A percentile compares a stretch with the other conserved stretches of the same genome.
Evolutionary conservation across 164 flowering plant genomes (phyloP).

Genomic region (Brasenia schreberi): DNA sequence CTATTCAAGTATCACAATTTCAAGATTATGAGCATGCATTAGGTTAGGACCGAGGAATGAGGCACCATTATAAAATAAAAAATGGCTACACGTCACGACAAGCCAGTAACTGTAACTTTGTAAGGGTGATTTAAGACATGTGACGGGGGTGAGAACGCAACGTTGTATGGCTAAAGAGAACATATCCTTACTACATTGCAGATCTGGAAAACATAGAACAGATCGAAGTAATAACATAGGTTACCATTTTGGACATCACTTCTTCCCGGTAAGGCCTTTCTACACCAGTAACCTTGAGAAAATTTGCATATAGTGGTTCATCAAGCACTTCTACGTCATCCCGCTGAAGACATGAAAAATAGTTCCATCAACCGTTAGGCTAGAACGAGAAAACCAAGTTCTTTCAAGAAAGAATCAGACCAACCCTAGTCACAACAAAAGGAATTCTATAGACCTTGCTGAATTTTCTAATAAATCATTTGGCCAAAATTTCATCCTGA

Average conservation of each 20-base stretch:
- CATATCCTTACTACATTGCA: neutral
- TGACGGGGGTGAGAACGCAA: neutral
- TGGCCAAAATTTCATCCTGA: no score
- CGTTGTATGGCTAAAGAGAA: neutral
- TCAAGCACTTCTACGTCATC: constrained; percentile 96
- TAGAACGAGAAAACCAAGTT: neutral
- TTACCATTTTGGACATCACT: constrained; percentile 69
- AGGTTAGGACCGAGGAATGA: no score
- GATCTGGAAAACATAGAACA: neutral
- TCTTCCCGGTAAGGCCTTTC: constrained; percentile 79
- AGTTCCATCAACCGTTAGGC: neutral
- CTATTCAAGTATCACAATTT: neutral
- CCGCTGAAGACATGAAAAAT: constrained; percentile 23
- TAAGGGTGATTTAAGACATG: neutral
- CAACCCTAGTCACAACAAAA: no score
- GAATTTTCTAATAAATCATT: no score
- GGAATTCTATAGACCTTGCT: no score
- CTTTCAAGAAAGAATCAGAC: no score
- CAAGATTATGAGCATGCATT: neutral
- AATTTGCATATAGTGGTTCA: constrained; percentile 88
- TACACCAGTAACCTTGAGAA: constrained; percentile 49
- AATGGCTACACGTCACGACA: no score
- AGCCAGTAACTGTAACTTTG: no score
- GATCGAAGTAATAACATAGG: neutral
- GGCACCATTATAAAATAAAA: no score